phyloP scores from a whole-genome alignment of 2,329 filamentous ascomycete species.

The Cordyceps tenuipes region DNA sequence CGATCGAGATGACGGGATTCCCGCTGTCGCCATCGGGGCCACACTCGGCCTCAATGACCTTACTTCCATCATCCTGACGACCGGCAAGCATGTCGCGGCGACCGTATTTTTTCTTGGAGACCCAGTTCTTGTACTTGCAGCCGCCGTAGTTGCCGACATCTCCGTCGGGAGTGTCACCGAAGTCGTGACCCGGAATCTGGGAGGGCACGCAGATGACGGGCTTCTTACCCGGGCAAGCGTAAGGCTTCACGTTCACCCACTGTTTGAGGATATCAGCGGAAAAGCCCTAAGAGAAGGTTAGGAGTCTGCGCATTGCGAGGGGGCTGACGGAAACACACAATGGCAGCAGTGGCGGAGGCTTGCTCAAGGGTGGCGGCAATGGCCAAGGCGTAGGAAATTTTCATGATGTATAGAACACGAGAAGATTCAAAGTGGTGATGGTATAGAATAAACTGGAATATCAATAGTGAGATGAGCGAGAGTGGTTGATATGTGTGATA shows the following conservation, averaged over 20 bases:
- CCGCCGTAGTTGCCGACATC: slow-evolving; percentile 58
- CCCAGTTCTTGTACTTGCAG: slow-evolving; percentile 67
- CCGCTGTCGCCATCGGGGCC: slow-evolving; percentile 23
- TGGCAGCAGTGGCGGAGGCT: slow-evolving; percentile 43
- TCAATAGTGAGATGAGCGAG: slow-evolving; percentile 13
- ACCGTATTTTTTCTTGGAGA: slow-evolving; percentile 49
- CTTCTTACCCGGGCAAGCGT: slow-evolving; percentile 61
- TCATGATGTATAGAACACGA: slow-evolving; percentile 35
- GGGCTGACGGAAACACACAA: slow-evolving; percentile 23
- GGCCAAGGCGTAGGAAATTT: slow-evolving; percentile 40
- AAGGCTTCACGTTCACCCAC: slow-evolving; percentile 35
- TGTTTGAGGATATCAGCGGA: slow-evolving; percentile 13
- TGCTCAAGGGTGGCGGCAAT: slow-evolving; percentile 43
- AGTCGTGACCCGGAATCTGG: slow-evolving; percentile 66
- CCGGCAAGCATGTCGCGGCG: slow-evolving; percentile 48
- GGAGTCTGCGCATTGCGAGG: background rate
- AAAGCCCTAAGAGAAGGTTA: slow-evolving; percentile 13
- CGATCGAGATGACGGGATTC: slow-evolving; percentile 27
- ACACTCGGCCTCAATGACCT: slow-evolving; percentile 53
- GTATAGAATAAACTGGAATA: slow-evolving; percentile 12
- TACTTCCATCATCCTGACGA: slow-evolving; percentile 44
- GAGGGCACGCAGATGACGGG: slow-evolving; percentile 68
- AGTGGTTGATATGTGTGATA: slow-evolving; percentile 1
- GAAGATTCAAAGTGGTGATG: background rate
- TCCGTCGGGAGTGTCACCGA: slow-evolving; percentile 53